Evolutionary conservation across 805 yeast species (phyloP).

Genomic region (Metschnikowia drakensbergensis): DNA sequence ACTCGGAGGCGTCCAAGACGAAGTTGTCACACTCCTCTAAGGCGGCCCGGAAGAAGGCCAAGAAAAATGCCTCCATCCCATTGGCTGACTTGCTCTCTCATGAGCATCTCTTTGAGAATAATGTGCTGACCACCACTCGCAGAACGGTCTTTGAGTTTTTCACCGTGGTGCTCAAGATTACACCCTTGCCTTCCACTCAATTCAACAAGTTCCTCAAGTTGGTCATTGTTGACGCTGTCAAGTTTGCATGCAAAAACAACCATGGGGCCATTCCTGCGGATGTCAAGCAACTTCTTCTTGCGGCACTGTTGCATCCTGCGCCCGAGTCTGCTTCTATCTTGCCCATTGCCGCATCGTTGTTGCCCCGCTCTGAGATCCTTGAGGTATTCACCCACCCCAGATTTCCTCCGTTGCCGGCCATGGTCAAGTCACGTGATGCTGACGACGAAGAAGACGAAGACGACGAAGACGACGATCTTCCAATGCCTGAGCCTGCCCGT

Average conservation of each 20-base stretch:
- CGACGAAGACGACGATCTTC: slow-evolving; percentile 1
- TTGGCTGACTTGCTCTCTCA: slow-evolving; percentile 68
- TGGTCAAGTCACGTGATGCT: neutral
- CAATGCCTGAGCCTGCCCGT: neutral
- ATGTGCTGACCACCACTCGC: slow-evolving; percentile 38
- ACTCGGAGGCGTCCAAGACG: slow-evolving; percentile 2
- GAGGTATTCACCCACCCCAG: slow-evolving; percentile 71
- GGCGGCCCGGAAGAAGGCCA: slow-evolving; percentile 36
- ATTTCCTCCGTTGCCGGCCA: slow-evolving; percentile 48
- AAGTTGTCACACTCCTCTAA: slow-evolving; percentile 12
- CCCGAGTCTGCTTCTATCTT: slow-evolving; percentile 58
- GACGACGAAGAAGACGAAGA: slow-evolving; percentile 9
- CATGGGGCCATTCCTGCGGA: slow-evolving; percentile 28
- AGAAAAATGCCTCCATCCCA: slow-evolving; percentile 42
- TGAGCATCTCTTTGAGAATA: slow-evolving; percentile 48
- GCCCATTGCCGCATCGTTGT: slow-evolving; percentile 61
- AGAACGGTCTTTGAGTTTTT: slow-evolving; percentile 44
- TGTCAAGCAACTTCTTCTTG: slow-evolving; percentile 39
- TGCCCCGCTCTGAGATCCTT: slow-evolving; percentile 48
- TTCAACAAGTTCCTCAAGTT: slow-evolving; percentile 51
- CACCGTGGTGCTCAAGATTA: slow-evolving; percentile 42
- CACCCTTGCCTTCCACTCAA: slow-evolving; percentile 57
- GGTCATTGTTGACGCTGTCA: slow-evolving; percentile 33
- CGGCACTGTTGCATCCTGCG: slow-evolving; percentile 68
- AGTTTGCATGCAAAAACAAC: slow-evolving; percentile 22